A percentile compares a stretch with the other conserved stretches of the same genome.
phyloP scores from a whole-genome alignment of 805 yeast species.

The Lachancea mirantina region DNA sequence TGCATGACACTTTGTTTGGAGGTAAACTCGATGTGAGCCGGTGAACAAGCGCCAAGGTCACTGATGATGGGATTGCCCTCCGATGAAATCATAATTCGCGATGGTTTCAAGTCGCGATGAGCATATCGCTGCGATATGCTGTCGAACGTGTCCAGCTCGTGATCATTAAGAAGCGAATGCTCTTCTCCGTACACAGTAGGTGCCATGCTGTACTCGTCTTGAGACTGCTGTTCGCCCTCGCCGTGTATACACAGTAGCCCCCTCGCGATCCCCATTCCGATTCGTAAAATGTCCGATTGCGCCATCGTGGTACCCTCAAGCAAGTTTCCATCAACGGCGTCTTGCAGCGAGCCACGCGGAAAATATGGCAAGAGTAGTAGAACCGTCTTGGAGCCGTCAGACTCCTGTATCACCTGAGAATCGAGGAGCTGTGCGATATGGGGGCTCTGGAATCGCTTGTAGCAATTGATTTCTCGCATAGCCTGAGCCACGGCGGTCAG shows the following conservation, averaged over 20 bases:
- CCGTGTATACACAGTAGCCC: slow-evolving; percentile 72
- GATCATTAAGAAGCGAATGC: slow-evolving; percentile 17
- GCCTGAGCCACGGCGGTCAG: slow-evolving; percentile 67
- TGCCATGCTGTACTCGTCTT: slow-evolving; percentile 9
- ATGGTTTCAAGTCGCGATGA: slow-evolving; percentile 85
- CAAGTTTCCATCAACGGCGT: slow-evolving; percentile 58
- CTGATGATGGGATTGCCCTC: slow-evolving; percentile 73
- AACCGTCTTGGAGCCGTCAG: slow-evolving; percentile 73
- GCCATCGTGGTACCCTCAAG: slow-evolving; percentile 46
- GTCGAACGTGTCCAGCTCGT: slow-evolving; percentile 14
- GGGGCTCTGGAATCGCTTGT: slow-evolving; percentile 62
- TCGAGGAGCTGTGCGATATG: slow-evolving; percentile 64
- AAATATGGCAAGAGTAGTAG: slow-evolving; percentile 76
- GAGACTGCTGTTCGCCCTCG: slow-evolving; percentile 16
- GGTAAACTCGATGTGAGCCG: slow-evolving; percentile 48
- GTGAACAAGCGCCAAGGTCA: slow-evolving; percentile 75
- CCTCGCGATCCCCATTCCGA: slow-evolving; percentile 62
- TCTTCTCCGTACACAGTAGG: slow-evolving; percentile 24
- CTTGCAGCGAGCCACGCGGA: slow-evolving; percentile 69
- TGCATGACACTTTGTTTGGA: slow-evolving; percentile 66
- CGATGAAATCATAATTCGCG: slow-evolving; percentile 72
- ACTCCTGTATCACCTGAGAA: slow-evolving; percentile 62
- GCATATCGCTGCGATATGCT: slow-evolving; percentile 41
- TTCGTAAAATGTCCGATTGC: slow-evolving; percentile 55
- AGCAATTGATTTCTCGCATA: slow-evolving; percentile 68